phyloP scores from a whole-genome alignment of 768 basidiomycete genomes.

The Porpolomopsis calyptriformis region DNA sequence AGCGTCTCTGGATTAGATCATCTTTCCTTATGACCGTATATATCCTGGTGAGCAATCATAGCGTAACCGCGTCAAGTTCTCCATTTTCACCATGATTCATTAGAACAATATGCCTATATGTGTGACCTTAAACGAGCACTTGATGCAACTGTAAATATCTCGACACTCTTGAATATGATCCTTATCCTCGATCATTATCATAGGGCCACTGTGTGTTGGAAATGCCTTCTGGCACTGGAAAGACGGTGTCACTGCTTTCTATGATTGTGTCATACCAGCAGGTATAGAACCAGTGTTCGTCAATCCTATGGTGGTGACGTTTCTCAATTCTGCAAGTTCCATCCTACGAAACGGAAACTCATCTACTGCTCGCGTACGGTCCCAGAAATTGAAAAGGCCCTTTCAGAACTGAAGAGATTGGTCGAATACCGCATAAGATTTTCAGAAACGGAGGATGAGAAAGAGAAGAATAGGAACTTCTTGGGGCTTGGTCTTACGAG shows the following conservation, averaged over 20 bases:
- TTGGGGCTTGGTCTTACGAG: slow-evolving; percentile 89
- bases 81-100: background rate
- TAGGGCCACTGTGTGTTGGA: slow-evolving; percentile 99
- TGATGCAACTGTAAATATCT: slow-evolving; percentile 66
- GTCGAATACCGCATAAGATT: slow-evolving; percentile 76
- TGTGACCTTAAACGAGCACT: slow-evolving; percentile 94
- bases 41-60: slow-evolving; percentile 66
- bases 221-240: slow-evolving; percentile 99
- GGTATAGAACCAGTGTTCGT: slow-evolving; percentile 28
- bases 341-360: slow-evolving; percentile 84
- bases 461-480: slow-evolving; percentile 69
- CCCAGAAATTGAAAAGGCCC: slow-evolving; percentile 97
- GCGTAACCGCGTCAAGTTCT: background rate
- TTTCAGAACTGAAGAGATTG: slow-evolving; percentile 87
- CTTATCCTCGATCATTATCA: background rate
- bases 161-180: slow-evolving; percentile 3
- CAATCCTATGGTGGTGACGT: slow-evolving; percentile 2
- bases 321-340: slow-evolving; percentile 49
- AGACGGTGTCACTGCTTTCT: slow-evolving; percentile 92
- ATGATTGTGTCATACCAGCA: slow-evolving; percentile 98
- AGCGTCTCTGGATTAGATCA: slow-evolving; percentile 39
- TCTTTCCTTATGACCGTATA: slow-evolving; percentile 91
- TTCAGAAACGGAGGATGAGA: slow-evolving; percentile 66
- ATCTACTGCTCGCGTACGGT: slow-evolving; percentile 99
- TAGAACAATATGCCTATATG: slow-evolving; percentile 99